Percentiles rank a stretch among this genome's conserved stretches.
Conservation (phyloP, 164 flowering plant species). For the Vitis amurensis region DNA sequence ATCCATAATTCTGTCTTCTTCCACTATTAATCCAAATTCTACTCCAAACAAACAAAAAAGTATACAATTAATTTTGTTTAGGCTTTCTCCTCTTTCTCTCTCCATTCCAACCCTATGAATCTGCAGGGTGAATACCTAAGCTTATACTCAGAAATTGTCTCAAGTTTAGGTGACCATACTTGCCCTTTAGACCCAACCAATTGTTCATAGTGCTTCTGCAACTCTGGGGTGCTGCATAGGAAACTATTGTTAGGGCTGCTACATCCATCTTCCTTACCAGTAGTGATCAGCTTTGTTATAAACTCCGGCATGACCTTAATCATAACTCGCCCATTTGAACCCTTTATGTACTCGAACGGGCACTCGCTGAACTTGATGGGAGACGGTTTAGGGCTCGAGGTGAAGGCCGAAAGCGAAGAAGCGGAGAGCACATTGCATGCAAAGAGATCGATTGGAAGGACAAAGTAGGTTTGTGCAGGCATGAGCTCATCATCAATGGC, state of each 20-base stretch:
- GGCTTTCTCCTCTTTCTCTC: constrained; percentile 24
- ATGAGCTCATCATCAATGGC: constrained; percentile 50
- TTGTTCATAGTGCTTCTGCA: constrained; percentile 74
- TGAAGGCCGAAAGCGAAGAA: constrained; percentile 44
- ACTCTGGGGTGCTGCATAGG: constrained; percentile 87
- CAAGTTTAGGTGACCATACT: constrained; percentile 87
- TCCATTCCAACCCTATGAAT: constrained; percentile 56
- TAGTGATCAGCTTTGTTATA: constrained; percentile 37
- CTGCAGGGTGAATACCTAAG: constrained; percentile 62
- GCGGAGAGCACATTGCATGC: constrained; percentile 43
- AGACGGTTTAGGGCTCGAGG: constrained; percentile 22
- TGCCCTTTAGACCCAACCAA: constrained; percentile 70
- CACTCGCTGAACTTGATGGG: constrained; percentile 34
- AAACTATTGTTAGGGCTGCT: constrained; percentile 14
- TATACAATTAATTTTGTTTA: neutral
- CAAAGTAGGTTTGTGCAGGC: constrained; percentile 65
- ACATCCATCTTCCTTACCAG: constrained; percentile 6
- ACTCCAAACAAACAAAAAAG: too few relatives aligned
- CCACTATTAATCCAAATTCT: too few relatives aligned
- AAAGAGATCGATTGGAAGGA: constrained; percentile 71
- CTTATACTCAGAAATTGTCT: constrained; percentile 69
- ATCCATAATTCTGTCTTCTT: too few relatives aligned
- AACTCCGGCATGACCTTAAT: constrained; percentile 80
- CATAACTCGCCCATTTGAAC: constrained; percentile 50
- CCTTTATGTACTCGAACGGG: constrained; percentile 70